Evolutionary conservation across 192 early-diverging fungal species (phyloP).

Genomic region (Linnemannia hyalina): DNA sequence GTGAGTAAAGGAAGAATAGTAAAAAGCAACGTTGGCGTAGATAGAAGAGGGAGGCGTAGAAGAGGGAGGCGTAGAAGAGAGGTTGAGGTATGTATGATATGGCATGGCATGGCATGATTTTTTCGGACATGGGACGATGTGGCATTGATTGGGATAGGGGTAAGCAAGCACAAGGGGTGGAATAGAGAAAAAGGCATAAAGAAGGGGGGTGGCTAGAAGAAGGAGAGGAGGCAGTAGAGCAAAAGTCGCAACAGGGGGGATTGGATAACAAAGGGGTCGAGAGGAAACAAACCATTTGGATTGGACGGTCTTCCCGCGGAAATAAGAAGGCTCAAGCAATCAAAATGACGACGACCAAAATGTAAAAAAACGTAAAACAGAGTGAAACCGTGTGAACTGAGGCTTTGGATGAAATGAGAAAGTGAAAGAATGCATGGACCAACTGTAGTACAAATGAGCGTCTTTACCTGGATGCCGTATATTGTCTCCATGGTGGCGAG

Average conservation of each 20-base stretch:
- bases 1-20: neutral
- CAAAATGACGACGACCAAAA: neutral
- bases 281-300: neutral
- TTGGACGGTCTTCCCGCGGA: neutral
- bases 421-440: neutral
- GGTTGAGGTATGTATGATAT: neutral
- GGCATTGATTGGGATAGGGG: neutral
- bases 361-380: neutral
- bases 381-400: constrained; percentile 7
- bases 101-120: constrained; percentile 1
- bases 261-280: neutral
- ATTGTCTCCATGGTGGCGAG: constrained; percentile 38
- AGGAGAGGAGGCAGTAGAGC: neutral
- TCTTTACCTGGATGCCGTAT: constrained; percentile 46
- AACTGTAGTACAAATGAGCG: neutral
- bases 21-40: neutral
- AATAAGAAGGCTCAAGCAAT: too few species aligned
- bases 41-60: neutral
- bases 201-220: neutral
- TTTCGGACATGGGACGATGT: neutral
- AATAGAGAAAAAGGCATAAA: neutral
- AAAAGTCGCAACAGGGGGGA: neutral
- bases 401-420: neutral
- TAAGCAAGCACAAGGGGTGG: neutral
- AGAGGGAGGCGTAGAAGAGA: neutral